These are phyloP conservation scores for Chalciporus piperatus DNA, from an alignment of 768 basidiomycete genomes.

Conservation along the genomic window DNA sequence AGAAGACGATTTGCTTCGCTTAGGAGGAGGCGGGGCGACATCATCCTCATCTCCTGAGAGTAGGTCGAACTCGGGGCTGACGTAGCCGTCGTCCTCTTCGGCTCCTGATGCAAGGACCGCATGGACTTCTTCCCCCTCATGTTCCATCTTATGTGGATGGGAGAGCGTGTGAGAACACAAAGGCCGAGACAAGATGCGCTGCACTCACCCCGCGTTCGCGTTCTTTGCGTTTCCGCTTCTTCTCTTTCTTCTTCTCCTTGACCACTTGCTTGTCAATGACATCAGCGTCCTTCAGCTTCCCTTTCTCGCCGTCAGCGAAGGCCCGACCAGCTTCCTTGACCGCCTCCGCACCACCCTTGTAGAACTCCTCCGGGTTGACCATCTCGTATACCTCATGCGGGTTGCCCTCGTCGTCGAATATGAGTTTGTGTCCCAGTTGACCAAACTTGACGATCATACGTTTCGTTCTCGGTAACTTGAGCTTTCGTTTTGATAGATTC, in stretches of 20 bases:
- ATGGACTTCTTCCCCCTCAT: conserved; percentile 25
- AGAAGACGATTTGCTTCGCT: conserved; percentile 29
- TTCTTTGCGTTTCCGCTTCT: conserved; percentile 90
- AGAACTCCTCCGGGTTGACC: conserved; percentile 69
- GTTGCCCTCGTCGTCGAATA: conserved; percentile 88
- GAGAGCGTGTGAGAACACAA: background rate
- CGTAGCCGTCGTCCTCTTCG: conserved; percentile 66
- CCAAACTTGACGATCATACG: conserved; percentile 63
- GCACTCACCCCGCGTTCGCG: conserved; percentile 46
- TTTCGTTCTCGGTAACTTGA: conserved; percentile 70
- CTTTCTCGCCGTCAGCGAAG: conserved; percentile 74
- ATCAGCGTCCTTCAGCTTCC: conserved; percentile 69
- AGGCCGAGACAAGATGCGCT: background rate
- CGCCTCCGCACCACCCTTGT: conserved; percentile 61
- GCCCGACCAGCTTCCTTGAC: conserved; percentile 62
- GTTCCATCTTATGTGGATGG: conserved; percentile 16
- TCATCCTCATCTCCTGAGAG: conserved; percentile 36
- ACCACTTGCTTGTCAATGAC: conserved; percentile 78
- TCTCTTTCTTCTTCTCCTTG: conserved; percentile 84
- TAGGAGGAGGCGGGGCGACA: conserved; percentile 25
- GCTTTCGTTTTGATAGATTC: conserved; percentile 84
- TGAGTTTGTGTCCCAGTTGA: conserved; percentile 63
- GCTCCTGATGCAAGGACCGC: conserved; percentile 35
- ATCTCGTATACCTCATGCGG: conserved; percentile 84
- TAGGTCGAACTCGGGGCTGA: conserved; percentile 68